A percentile compares a stretch with the other conserved stretches of the same genome.
phyloP scores from a whole-genome alignment of 441 rosid genomes.

The Euphorbia schlechtendalii region DNA sequence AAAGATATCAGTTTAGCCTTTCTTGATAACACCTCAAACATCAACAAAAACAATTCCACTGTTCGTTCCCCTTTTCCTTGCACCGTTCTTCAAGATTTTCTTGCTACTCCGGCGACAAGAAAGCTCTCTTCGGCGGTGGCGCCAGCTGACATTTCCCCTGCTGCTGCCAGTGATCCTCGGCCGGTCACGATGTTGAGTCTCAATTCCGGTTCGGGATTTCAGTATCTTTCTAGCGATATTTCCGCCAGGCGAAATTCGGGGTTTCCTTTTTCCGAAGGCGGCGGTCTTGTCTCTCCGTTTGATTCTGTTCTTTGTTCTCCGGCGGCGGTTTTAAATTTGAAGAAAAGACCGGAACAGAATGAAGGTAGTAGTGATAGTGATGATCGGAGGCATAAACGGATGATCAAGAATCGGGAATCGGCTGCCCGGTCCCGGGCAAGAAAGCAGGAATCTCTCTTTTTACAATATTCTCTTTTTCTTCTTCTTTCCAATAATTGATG shows the following conservation, averaged over 20 bases:
- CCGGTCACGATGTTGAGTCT: conserved; percentile 48
- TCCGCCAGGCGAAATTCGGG: conserved; percentile 5
- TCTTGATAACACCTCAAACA: conserved; percentile 19
- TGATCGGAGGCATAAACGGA: conserved; percentile 45
- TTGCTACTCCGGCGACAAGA: conserved; percentile 30
- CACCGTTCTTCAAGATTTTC: conserved; percentile 38
- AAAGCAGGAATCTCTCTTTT: conserved; percentile 44
- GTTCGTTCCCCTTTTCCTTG: conserved; percentile 10
- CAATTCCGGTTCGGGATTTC: conserved; percentile 36
- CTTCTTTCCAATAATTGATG: not conserved
- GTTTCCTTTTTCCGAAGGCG: conserved; percentile 7
- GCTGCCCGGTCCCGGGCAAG: conserved; percentile 79
- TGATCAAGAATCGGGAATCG: conserved; percentile 80
- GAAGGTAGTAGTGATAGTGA: conserved; percentile 12
- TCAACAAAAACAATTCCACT: not conserved
- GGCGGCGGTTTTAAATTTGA: conserved; percentile 21
- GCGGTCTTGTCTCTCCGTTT: conserved; percentile 24
- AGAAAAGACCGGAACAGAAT: conserved; percentile 33
- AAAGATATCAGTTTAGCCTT: conserved; percentile 34
- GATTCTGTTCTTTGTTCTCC: conserved; percentile 22
- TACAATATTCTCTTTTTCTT: not conserved
- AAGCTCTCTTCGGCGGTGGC: conserved; percentile 11
- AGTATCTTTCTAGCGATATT: conserved; percentile 12
- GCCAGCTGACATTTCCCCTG: not conserved
- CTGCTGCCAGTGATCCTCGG: conserved; percentile 15